Evolutionary conservation across 2,329 filamentous ascomycete species (phyloP), one percentile per base, ranked within the genome.

Genomic region (Aspergillus transmontanensis): DNA sequence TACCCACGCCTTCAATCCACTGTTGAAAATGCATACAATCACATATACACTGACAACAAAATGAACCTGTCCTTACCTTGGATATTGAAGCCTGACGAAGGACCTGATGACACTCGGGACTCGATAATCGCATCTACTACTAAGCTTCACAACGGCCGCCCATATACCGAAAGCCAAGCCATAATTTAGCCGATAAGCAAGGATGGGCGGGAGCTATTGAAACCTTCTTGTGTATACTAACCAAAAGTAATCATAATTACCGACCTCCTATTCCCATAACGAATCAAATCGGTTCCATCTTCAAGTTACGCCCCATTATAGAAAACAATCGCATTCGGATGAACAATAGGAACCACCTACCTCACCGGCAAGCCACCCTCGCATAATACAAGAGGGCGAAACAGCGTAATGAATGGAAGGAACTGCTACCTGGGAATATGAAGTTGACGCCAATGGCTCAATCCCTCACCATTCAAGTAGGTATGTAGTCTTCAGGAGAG

Each of bases 201-300:
- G 39, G 39, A 19, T 41, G 39, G 39, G 19, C 39, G 16, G 39
- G 45, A 28, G 45, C 26, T 28, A 48, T 48, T 56, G 34, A 36
- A 43, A 54, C 12, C 39, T 26, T 26, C 16, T 54, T 56, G 30
- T 60, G 56, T 60, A 59, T 30, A 60, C 48, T 21, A 58, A 26
- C 21, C 41, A 45, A 58, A 58, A 16, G 26, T 53, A 46, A 46
- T 21, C 43, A 46, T 23, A 41, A 41, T 41, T 41, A n/a, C 39
- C 39, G 39, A 41, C 39, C 39, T 41, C 19, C 16, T 41, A 19
- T 41, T 41, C 19, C 16, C 39, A n/a, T 41, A 41, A 41, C 39
- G 39, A 41, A 41, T 41, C 39, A 41, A 41, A n/a, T 16, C 7
- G 39, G 10, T 6, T 19, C 19, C 19, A 9, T 41, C 2, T 19